Percentiles rank a stretch among this genome's conserved stretches.
These are phyloP conservation scores for Aspergillus sclerotiicarbonarius DNA, from an alignment of 495 filamentous ascomycete genomes.

Conservation along the genomic window DNA sequence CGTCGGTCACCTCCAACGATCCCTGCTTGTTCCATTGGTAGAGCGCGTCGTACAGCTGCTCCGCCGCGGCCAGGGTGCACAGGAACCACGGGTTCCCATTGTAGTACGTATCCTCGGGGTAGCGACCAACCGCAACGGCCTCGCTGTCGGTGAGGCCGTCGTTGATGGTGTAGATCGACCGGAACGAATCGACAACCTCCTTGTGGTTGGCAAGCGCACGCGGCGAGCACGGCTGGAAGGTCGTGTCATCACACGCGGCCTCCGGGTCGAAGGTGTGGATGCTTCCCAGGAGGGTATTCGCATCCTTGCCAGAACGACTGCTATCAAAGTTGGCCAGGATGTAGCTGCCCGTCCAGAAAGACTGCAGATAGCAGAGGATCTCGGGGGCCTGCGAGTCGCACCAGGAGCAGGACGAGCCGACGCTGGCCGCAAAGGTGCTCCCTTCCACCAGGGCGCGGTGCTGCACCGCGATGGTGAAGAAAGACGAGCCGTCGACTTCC, in stretches of 20 bases:
- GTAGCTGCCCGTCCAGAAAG: conserved; percentile 63
- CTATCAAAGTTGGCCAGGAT: conserved; percentile 53
- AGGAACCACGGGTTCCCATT: conserved; percentile 70
- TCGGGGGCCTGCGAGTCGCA: conserved; percentile 58
- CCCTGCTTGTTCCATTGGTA: conserved; percentile 57
- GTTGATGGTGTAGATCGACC: conserved; percentile 59
- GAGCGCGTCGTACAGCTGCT: conserved; percentile 63
- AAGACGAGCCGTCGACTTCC: conserved; percentile 60
- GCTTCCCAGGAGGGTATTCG: conserved; percentile 59
- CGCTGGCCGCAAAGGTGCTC: conserved; percentile 47
- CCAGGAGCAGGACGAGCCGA: conserved; percentile 39
- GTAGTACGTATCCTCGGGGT: conserved; percentile 68
- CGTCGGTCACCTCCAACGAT: conserved; percentile 50
- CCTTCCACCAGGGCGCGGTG: conserved; percentile 62
- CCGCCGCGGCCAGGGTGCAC: conserved; percentile 60
- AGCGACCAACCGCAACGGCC: conserved; percentile 67
- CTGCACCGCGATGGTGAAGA: conserved; percentile 58
- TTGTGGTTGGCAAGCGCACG: conserved; percentile 65
- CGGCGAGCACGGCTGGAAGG: conserved; percentile 62
- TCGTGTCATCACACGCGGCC: conserved; percentile 47
- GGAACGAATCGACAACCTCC: conserved; percentile 60
- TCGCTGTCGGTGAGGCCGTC: conserved; percentile 33
- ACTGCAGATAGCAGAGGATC: conserved; percentile 59
- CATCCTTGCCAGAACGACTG: conserved; percentile 58
- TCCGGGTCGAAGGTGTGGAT: conserved; percentile 64